Base-by-base conservation (phyloP, 192 early-diverging fungal genomes). In the Gryganskiella cystojenkinii region DNA sequence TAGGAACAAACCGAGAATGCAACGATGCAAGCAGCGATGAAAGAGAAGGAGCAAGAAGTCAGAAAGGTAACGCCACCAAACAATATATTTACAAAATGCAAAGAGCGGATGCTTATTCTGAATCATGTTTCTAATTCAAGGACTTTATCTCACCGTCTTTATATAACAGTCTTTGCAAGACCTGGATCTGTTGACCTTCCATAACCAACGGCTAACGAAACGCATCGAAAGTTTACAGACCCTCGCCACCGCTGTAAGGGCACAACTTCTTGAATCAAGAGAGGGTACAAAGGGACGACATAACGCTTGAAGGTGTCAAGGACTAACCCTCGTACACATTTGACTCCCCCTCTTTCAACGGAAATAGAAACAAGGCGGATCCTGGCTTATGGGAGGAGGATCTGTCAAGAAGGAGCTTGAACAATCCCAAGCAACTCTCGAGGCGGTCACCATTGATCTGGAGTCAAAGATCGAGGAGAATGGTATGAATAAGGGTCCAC, bases 391-490 rank as follows among this genome's bases (percentile, higher is more conserved):
- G 61, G 61, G 62, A 10, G 83, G 85, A 33, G 84, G 68, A 34
- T 67, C 85, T 19, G 63, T 81, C 24, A 89, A 87, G 35, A 89
- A 89, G 63, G 85, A 87, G 42, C 71, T 89, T 10, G 87, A 89
- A 60, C 87, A 85, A 24, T 84, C 79, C 46, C 78, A 79, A 42
- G 52, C 67, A 13, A 78, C 83, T 14, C 46, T 89, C 54, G 84
- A 87, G 33, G 82, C 81, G 9, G 80, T 74, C 2, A 83, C 78
- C 22, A 63, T 78, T 33, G 88, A 89, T 24, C 55, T 89, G 14
- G 63, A 73, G 31, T 63, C 79, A 7, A 89, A 89, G 34, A 89
- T 89, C 44, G 80, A 87, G 30, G 88, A 89, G 64, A 89, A 89
- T 79, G 88, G 86, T 85, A 81, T 35, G 62, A 27, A 5, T n/a